Base-by-base conservation (phyloP, 345 rosid genomes). In the Salix suchowensis region DNA sequence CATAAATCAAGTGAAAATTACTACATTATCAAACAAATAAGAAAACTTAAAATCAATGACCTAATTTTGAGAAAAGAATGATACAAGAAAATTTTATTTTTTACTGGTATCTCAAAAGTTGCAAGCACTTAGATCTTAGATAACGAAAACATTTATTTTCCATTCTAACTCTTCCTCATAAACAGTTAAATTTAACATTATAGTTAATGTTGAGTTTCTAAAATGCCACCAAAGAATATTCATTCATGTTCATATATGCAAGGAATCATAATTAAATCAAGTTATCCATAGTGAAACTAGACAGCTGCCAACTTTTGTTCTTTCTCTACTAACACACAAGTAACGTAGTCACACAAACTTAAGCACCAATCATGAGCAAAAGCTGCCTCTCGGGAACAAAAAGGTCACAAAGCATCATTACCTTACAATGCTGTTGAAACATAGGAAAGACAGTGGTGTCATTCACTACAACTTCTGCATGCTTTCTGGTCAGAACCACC, bases 371-470 rank as follows among this genome's bases (percentile, higher is more conserved):
- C 15, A 75, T 44, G 54, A 1, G 11, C 19, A 68, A 36, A 24
- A 16, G 10, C 10, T 3, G 23, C 39, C 9, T 48, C 4, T 71
- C 18, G 54, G 54, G 21, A 60, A 24, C 24, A 48, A 65, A 34
- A 18, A 79, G 19, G n/a, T 40, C 65, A 72, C 26, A 68, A 78
- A 24, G 91, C 16, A 40, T 46, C 16, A 46, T 90, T 91, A 83
- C 99, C 94, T 86, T 89, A 90, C 99, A 96, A 77, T 96, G 92
- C 84, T 84, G 89, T 75, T 92, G 92, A 84, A 96, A 96, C 88
- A 85, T 87, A 18, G 95, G 94, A 79, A 92, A 90, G 81, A 96
- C 97, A 32, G 87, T 83, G 70, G 85, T 75, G 80, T 94, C 98
- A 74, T 89, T 91, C 71, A 92, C 97, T 73, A 93, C 89, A 72